Evolutionary conservation across 2,329 filamentous ascomycete species (phyloP).

Genomic region (Alternaria incomplexa): DNA sequence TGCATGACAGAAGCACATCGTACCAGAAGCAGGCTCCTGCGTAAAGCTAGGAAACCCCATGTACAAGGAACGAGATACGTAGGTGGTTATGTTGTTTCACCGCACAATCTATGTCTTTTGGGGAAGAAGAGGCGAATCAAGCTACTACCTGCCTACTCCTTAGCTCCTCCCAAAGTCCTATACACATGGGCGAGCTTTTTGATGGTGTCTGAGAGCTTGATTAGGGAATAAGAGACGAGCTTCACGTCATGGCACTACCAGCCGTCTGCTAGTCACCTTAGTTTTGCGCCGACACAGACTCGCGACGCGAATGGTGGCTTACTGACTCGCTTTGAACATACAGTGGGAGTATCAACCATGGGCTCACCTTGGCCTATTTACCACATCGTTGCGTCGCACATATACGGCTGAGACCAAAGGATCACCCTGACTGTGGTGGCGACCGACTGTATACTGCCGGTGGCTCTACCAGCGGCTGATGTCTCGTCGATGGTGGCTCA

Average conservation of each 20-base stretch:
- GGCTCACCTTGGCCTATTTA: slow-evolving; percentile 3
- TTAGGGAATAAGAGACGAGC: background rate
- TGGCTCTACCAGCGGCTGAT: background rate
- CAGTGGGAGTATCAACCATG: background rate
- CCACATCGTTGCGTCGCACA: slow-evolving; percentile 4
- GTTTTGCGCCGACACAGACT: background rate
- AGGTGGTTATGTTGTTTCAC: background rate
- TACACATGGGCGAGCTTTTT: background rate
- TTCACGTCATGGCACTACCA: background rate
- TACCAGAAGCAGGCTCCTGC: background rate
- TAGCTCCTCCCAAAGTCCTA: background rate
- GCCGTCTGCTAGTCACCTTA: background rate
- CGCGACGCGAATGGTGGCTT: background rate
- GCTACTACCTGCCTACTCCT: background rate
- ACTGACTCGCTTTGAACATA: background rate
- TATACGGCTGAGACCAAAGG: slow-evolving; percentile 8
- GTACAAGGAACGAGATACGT: background rate
- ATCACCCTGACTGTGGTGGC: slow-evolving; percentile 8
- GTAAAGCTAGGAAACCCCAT: background rate
- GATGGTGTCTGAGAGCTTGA: background rate
- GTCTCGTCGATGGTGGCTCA: background rate
- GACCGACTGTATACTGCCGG: slow-evolving; percentile 7
- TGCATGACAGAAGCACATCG: background rate
- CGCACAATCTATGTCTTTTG: background rate
- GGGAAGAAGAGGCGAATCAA: background rate